These are phyloP conservation scores for Parmelia sp. DNA, from an alignment of 495 filamentous ascomycete genomes.

Conservation along the genomic window DNA sequence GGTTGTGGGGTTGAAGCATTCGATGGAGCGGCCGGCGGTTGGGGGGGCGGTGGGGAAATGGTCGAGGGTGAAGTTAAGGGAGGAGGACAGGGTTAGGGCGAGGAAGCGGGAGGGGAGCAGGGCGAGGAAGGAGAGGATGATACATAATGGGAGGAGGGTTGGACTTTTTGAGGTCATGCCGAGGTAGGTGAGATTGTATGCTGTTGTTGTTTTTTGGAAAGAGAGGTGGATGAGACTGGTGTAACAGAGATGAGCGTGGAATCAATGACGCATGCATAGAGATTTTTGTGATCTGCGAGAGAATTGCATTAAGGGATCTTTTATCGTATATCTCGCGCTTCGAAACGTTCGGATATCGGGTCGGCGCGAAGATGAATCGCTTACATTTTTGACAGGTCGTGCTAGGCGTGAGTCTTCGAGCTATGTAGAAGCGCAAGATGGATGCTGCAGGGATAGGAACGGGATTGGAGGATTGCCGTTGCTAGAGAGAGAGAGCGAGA, in stretches of 20 bases:
- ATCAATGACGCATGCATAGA: background rate
- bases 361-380: background rate
- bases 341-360: background rate
- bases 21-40: background rate
- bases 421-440: background rate
- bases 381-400: background rate
- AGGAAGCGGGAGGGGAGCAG: background rate
- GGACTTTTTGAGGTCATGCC: background rate
- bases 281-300: no score
- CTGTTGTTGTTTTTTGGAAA: background rate
- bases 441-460: background rate
- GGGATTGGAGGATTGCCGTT: background rate
- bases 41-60: no score
- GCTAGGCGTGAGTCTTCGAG: background rate
- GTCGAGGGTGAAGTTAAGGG: no score
- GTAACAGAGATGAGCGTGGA: background rate
- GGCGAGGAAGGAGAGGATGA: background rate
- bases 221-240: no score
- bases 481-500: background rate
- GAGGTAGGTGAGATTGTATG: background rate
- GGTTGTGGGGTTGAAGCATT: slow-evolving; percentile 8
- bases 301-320: no score
- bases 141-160: background rate
- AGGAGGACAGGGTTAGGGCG: no score
- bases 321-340: background rate